Evolutionary conservation across 805 yeast genomes (phyloP).

Genomic region (Kazachstania bromeliacearum): DNA sequence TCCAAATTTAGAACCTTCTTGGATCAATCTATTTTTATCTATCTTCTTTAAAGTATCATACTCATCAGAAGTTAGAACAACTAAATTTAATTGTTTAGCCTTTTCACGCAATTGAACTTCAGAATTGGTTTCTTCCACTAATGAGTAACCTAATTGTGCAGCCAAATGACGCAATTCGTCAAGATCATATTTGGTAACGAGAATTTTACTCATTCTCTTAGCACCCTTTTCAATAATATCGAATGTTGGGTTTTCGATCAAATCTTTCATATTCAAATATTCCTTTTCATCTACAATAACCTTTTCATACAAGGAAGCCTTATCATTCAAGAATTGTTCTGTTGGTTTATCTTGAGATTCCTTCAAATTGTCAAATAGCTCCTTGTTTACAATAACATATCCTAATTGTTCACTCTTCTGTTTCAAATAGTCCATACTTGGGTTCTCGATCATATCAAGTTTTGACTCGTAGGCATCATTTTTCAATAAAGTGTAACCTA

Average conservation of each 20-base stretch:
- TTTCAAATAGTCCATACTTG: conserved; percentile 1
- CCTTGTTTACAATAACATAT: not conserved
- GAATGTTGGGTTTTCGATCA: conserved; percentile 8
- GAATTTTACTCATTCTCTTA: not conserved
- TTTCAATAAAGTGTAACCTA: not conserved
- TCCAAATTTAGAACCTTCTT: not conserved
- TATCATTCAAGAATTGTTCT: conserved; percentile 6
- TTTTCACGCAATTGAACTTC: conserved; percentile 4
- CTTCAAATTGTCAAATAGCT: not conserved
- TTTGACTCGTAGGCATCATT: not conserved
- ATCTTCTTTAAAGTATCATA: conserved; percentile 7
- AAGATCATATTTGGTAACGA: not conserved
- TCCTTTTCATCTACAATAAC: not conserved
- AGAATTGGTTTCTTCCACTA: not conserved
- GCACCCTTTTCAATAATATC: conserved; percentile 5
- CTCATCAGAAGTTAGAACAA: conserved; percentile 9
- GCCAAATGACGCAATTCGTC: not conserved
- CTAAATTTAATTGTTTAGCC: conserved; percentile 12
- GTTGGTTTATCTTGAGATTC: not conserved
- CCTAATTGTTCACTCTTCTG: conserved; percentile 14
- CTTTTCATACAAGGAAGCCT: conserved; percentile 6
- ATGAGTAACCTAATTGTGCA: not conserved
- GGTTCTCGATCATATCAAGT: conserved; percentile 3
- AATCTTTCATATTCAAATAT: not conserved
- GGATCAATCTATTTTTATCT: not conserved